These are phyloP conservation scores for Fusarium sp. DNA, from an alignment of 2,329 filamentous ascomycete genomes.

Conservation along the genomic window DNA sequence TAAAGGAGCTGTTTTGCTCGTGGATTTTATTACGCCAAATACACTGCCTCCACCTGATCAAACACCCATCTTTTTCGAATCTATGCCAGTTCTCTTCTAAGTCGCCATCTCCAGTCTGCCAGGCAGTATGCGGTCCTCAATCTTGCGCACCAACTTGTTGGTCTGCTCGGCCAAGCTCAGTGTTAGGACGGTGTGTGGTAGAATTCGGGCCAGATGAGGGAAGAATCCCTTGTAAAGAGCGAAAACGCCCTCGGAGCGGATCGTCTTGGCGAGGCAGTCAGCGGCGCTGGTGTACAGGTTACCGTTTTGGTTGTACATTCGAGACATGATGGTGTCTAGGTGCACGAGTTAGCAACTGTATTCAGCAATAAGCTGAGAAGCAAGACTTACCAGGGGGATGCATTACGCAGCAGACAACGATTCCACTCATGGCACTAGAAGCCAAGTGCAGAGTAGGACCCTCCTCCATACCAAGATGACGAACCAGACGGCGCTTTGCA, in stretches of 20 bases:
- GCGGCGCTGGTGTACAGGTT: conserved; percentile 95
- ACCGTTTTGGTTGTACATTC: conserved; percentile 98
- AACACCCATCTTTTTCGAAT: neutral
- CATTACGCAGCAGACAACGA: conserved; percentile 98
- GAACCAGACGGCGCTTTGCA: conserved; percentile 85
- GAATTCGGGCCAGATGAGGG: conserved; percentile 90
- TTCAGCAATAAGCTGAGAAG: neutral
- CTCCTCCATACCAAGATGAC: conserved; percentile 88
- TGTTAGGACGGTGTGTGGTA: conserved; percentile 95
- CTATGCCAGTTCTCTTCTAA: conserved; percentile 1
- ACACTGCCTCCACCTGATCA: conserved; percentile 1
- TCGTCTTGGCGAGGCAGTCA: conserved; percentile 90
- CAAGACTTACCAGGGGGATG: conserved; percentile 81
- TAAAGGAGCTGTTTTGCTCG: conserved; percentile 20
- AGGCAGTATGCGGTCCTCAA: conserved; percentile 72
- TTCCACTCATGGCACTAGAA: conserved; percentile 89
- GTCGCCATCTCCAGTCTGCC: conserved; percentile 46
- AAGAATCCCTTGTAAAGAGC: conserved; percentile 99
- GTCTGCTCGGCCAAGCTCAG: conserved; percentile 96
- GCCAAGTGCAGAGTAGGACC: conserved; percentile 88
- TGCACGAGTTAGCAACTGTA: conserved; percentile 6
- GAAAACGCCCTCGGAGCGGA: conserved; percentile 88
- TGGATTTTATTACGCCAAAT: conserved; percentile 14
- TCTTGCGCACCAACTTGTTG: conserved; percentile 85
- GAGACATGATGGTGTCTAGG: conserved; percentile 94